Base-by-base conservation (phyloP, 169 alveolate genomes). In the Eimeria acervulina region DNA sequence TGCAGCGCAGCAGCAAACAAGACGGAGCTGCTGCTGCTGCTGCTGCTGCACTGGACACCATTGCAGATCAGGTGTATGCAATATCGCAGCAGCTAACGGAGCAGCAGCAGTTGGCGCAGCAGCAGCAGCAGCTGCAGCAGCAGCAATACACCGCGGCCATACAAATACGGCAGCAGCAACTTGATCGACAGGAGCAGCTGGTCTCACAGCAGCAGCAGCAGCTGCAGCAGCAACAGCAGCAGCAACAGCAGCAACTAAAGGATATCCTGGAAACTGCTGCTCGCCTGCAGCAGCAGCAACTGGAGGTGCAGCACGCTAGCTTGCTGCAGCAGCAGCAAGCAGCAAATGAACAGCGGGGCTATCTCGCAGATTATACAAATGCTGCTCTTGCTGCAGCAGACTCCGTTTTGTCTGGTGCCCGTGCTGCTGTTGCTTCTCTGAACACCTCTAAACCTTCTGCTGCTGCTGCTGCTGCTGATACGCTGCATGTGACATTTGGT, bases 211-310 rank as follows among this genome's bases (percentile, higher is more conserved):
- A 78, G 12, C 89, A 63, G 36, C 63, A 78, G 55, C 89, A 40
- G 63, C 63, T 78, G 89, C 89, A 78, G 89, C 89, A 78, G 89
- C 89, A 78, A 63, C 89, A 78, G 31, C 63, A 78, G 42, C 89
- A 55, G 89, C 89, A 78, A 63, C 89, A 78, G 59, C 59, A 51
- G 59, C 59, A 51, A 0, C 59, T 51, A 51, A 10, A 17, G 6
- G 59, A 51, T 10, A 51, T 51, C 21, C 59, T 51, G 7, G 59
- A 51, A 17, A 17, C 59, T 12, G 59, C 59, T 12, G 59, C 59
- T 12, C 7, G 59, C 7, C 2, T 51, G 2, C 59, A 51, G 59
- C 59, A 51, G 59, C 59, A 51, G 59, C 59, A 51, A 36, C 55
- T 38, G 63, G 63, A 78, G 63, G 31, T 78, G 66, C 36, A 36